These are phyloP conservation scores for Caryopteris hybrid DNA, from an alignment of 305 asterid genomes.

Conservation along the genomic window DNA sequence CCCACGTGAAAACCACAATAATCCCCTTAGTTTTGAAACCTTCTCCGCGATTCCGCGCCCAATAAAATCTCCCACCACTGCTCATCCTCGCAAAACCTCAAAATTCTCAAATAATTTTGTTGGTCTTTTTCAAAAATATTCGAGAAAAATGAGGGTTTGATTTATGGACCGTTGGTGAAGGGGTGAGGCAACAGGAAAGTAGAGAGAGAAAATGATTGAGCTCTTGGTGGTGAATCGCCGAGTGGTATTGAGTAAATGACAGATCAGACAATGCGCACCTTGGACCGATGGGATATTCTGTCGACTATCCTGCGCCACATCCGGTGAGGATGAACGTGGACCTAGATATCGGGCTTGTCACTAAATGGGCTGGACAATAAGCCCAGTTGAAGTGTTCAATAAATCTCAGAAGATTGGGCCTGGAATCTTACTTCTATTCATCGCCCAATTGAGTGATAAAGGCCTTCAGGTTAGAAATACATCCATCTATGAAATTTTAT, in stretches of 20 bases:
- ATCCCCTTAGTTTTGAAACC: constrained; percentile 50
- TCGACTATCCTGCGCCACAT: constrained; percentile 20
- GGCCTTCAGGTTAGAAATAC: no score
- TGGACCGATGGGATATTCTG: constrained; percentile 20
- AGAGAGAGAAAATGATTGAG: constrained; percentile 21
- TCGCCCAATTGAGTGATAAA: no score
- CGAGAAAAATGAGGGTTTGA: constrained; percentile 3
- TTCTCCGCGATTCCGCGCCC: constrained; percentile 43
- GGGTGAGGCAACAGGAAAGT: not conserved
- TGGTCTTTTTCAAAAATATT: not conserved
- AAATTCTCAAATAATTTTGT: not conserved
- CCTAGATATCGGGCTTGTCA: not conserved
- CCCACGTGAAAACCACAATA: constrained; percentile 64
- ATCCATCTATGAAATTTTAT: no score
- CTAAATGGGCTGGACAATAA: not conserved
- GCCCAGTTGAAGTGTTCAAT: not conserved
- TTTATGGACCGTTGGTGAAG: not conserved
- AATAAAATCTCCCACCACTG: constrained; percentile 52
- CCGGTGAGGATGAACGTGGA: not conserved
- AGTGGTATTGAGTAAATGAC: constrained; percentile 38
- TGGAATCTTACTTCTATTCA: no score
- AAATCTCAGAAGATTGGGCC: no score
- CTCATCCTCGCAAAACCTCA: constrained; percentile 30
- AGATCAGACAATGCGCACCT: constrained; percentile 38
- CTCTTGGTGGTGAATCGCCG: constrained; percentile 34